Base-by-base conservation (phyloP, 129 eudicot species). In the Lonicera japonica region DNA sequence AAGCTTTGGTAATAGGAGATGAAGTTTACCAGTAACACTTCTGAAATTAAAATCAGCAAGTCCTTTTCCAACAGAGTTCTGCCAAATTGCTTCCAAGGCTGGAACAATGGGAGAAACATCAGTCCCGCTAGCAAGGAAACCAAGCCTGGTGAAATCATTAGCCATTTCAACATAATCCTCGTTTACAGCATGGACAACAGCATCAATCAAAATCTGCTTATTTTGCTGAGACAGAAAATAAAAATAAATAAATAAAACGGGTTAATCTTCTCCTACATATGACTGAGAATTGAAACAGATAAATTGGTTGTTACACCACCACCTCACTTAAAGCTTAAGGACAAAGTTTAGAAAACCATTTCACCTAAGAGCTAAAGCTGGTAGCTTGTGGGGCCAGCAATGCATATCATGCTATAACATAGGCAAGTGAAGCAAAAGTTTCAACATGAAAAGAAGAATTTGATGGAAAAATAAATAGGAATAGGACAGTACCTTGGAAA, bases 111-210 rank as follows among this genome's bases (percentile, higher is more conserved):
- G 99, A 24, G 96, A 8, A 62, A 92, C 96, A 67, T 92, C 96
- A 48, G 96, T 92, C 64, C 99, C 99, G 20, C 76, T 88, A 12
- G 96, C 99, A 54, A 92, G 96, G 51, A 92, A 92, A 60, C 99
- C 99, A 62, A 92, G 95, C 77, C 99, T 82, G 43, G 99, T 92
- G 75, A 92, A 92, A 77, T 92, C 99, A 67, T 92, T 78, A 57
- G 99, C 99, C 99, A 92, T 92, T 83, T 92, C 99, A 54, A 57
- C 78, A 62, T 92, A 92, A 71, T 92, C 99, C 67, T 92, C 99
- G 74, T 92, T 92, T 60, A 92, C 99, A 64, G 99, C 99, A 80
- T 92, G 99, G 65, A 92, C 99, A 70, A 92, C 95, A 54, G 99
- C 99, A 80, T 88, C 99, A 38, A 92, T 92, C 69, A 92, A 62